Percentiles rank a stretch among this genome's conserved stretches.
Conservation (phyloP, 257 asterid species). For the Eustoma russellianum region DNA sequence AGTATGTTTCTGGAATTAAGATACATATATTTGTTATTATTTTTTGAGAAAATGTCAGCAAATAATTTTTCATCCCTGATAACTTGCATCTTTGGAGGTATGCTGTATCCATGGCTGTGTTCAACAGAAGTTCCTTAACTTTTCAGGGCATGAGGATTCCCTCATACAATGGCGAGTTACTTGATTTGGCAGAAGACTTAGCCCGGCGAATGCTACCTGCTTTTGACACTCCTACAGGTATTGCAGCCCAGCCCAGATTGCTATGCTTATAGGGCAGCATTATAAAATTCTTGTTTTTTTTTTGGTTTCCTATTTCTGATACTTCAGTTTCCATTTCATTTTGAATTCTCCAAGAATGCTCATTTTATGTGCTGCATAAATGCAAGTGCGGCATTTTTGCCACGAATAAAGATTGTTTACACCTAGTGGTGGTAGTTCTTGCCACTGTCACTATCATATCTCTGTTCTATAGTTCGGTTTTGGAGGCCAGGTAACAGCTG, state of each 20-base stretch:
- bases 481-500: not conserved
- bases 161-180: conserved; percentile 76
- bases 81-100: no score
- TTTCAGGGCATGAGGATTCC: conserved; percentile 93
- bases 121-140: conserved; percentile 11
- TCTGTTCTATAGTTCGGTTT: not conserved
- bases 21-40: no score
- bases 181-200: conserved; percentile 88
- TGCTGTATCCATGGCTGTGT: no score
- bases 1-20: no score
- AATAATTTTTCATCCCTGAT: no score
- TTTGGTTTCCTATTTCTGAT: not conserved
- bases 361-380: no score
- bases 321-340: not conserved
- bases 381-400: no score
- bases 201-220: conserved; percentile 93
- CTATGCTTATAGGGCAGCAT: no score
- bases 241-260: conserved; percentile 3
- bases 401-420: no score
- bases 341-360: not conserved
- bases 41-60: no score
- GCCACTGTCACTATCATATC: conserved; percentile 1
- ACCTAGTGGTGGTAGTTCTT: not conserved
- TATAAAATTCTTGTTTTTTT: not conserved
- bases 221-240: conserved; percentile 99